Percentiles rank a stretch among this genome's conserved stretches.
Conservation (phyloP, 1,284 basidiomycete species). For the Leccinum pseudoinsigne region DNA sequence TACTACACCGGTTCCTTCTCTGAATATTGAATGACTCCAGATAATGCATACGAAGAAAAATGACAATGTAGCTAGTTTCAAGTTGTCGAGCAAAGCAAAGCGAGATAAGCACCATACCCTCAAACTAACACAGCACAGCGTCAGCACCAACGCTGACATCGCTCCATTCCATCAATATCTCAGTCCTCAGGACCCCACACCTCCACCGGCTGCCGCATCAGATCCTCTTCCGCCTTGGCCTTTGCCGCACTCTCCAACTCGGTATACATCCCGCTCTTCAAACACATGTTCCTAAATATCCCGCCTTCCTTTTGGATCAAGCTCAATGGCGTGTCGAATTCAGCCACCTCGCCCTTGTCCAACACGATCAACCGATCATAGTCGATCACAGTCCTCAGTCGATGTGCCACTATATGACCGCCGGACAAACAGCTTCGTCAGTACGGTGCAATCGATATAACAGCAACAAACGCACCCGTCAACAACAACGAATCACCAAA, state of each 20-base stretch:
- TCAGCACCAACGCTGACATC: not conserved
- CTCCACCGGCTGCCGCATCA: not conserved
- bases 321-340: conserved; percentile 83
- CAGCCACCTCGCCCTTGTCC: conserved; percentile 60
- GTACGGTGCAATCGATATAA: not conserved
- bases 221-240: conserved; percentile 40
- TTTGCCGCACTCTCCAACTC: conserved; percentile 67
- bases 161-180: not conserved
- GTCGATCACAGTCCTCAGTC: conserved; percentile 56
- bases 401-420: conserved; percentile 44
- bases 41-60: not conserved
- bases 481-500: conserved; percentile 52
- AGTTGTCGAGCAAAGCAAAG: not conserved
- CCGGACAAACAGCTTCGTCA: conserved; percentile 3
- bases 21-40: no score
- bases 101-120: not conserved
- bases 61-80: not conserved
- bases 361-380: conserved; percentile 73
- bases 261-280: conserved; percentile 76
- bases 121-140: not conserved
- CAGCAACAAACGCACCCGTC: conserved; percentile 37
- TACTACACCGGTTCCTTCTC: no score
- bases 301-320: conserved; percentile 74
- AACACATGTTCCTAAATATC: conserved; percentile 78
- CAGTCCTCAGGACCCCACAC: not conserved